Evolutionary conservation across 192 early-diverging fungal genomes (phyloP).

Genomic region (Spizellomyces sp.): DNA sequence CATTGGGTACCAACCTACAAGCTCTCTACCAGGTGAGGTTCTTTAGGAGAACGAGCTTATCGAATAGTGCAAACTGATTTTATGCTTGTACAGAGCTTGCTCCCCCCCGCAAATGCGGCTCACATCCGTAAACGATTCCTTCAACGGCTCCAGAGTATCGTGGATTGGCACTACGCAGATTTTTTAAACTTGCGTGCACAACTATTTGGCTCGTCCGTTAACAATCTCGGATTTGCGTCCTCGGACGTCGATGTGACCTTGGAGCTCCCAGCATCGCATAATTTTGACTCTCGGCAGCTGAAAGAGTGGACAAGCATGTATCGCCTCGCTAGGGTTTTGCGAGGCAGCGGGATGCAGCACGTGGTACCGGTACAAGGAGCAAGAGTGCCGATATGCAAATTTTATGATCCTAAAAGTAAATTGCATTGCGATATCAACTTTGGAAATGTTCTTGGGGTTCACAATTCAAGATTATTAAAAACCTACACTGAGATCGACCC

Average conservation of each 20-base stretch:
- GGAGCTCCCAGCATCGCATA: not conserved
- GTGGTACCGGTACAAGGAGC: constrained; percentile 40
- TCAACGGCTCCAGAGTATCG: constrained; percentile 19
- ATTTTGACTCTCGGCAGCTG: constrained; percentile 1
- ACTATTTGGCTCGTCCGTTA: constrained; percentile 50
- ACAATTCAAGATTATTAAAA: constrained; percentile 44
- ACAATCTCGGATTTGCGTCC: constrained; percentile 37
- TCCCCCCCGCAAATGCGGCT: not conserved
- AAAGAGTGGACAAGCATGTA: constrained; percentile 33
- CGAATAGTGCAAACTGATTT: too few relatives aligned
- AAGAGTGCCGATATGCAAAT: constrained; percentile 53
- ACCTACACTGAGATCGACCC: constrained; percentile 45
- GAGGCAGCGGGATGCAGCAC: constrained; percentile 36
- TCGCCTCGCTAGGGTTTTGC: constrained; percentile 27
- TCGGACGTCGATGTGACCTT: constrained; percentile 46
- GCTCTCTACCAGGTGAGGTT: too few relatives aligned
- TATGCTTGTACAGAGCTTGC: not conserved
- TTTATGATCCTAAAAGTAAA: constrained; percentile 36
- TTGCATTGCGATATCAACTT: constrained; percentile 46
- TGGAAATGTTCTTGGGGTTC: constrained; percentile 46
- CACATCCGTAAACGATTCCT: constrained; percentile 17
- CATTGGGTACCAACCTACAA: too few relatives aligned
- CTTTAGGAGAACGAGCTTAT: too few relatives aligned
- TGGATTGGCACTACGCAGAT: constrained; percentile 5
- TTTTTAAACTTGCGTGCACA: constrained; percentile 23